Evolutionary conservation across 306 rosid genomes (phyloP), one percentile per base, ranked within the genome.

Genomic region (Quercus variabilis): DNA sequence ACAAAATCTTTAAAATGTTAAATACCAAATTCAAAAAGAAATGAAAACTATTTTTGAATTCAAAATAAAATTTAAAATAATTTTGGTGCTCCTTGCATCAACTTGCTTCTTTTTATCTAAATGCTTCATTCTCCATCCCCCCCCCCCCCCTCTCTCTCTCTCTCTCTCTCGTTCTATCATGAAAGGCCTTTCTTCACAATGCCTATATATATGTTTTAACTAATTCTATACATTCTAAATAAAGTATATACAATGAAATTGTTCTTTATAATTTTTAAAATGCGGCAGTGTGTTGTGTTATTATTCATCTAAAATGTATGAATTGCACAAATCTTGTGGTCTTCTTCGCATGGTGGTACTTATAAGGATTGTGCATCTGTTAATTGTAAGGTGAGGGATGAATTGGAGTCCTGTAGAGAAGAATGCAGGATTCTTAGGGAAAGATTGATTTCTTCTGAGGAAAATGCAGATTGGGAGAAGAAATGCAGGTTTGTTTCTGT

Each of bases 381-480:
- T 71, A 46, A 75, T 69, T 85, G 74, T 57, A 30, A 94, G 98
- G 91, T 89, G 77, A 88, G 83, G 83, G 85, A 81, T 81, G 90
- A 85, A 43, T 80, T 92, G 86, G 92, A 90, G 65, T 88, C 89
- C 28, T 78, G 74, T 81, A 84, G 79, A 75, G 91, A 88, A 83
- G 93, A 94, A 71, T 88, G 94, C 79, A 74, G 68, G 79, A 71
- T 51, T 19, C 90, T 87, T 58, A 75, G 7, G 79, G 89, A 86
- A 84, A 84, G 78, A 71, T 60, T 82, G 65, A 78, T 81, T 69
- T 57, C 64, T 69, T 85, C 78, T 0, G 79, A 74, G 80, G 88
- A 88, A 80, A 83, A 60, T 25, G 63, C 78, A 73, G 75, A 63
- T 71, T 56, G 51, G 63, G 84, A 84, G 74, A 91, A 82, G 78